Percentiles rank a stretch among this genome's conserved stretches.
phyloP scores from a whole-genome alignment of 495 filamentous ascomycete species.

The Tuber melanosporum region DNA sequence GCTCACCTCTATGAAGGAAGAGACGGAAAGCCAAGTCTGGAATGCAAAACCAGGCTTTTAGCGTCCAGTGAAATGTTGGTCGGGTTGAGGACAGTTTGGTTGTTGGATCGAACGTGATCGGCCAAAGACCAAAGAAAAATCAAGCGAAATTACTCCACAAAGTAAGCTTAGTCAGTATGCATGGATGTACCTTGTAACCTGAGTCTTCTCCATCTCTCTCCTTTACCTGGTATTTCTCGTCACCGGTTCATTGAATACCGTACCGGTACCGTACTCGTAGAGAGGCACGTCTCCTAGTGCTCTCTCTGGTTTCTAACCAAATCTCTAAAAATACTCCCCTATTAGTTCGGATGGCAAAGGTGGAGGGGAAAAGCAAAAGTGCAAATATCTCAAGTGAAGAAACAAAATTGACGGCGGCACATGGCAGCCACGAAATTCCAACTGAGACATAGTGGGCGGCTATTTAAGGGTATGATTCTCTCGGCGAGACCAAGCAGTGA shows the following conservation, averaged over 20 bases:
- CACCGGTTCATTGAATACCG: neutral
- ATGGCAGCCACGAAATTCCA: neutral
- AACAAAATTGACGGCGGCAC: neutral
- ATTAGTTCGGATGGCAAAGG: neutral
- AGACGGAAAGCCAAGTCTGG: neutral
- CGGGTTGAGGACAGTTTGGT: neutral
- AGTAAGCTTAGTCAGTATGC: neutral
- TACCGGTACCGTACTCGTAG: neutral
- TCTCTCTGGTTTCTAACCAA: neutral
- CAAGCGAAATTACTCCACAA: neutral
- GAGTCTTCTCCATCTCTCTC: neutral
- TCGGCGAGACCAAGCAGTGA: no score
- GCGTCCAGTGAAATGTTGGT: neutral
- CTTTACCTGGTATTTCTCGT: neutral
- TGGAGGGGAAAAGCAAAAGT: neutral
- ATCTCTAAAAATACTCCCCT: neutral
- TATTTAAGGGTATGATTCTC: neutral
- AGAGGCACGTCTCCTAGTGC: neutral
- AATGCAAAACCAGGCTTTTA: neutral
- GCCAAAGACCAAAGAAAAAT: neutral
- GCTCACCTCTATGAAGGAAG: neutral
- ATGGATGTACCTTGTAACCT: neutral
- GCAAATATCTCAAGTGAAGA: neutral
- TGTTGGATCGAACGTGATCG: neutral
- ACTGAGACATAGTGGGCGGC: neutral